Evolutionary conservation across 2,329 filamentous ascomycete genomes (phyloP), one percentile per base, ranked within the genome.

Genomic region (Colletotrichum caudatum): DNA sequence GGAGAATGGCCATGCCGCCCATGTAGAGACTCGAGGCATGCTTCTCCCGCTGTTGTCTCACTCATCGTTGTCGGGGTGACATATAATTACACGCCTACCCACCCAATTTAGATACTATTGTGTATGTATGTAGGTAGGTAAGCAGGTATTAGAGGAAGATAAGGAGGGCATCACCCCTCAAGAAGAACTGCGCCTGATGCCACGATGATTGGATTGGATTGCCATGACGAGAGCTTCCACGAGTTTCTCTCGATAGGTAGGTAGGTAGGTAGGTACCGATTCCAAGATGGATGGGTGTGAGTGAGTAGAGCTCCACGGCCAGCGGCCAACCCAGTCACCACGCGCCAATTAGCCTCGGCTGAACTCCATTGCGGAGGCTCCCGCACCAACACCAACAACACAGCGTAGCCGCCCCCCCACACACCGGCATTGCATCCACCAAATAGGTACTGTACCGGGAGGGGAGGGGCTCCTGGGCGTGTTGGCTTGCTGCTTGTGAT

Each of bases 301-400:
- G 26, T 29, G 26, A 29, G 26, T n/a, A n/a, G n/a, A n/a, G n/a
- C n/a, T n/a, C n/a, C n/a, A n/a, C n/a, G n/a, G n/a, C n/a, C n/a
- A n/a, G n/a, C 26, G 3, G 26, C 26, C 29, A 29, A 29, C 29
- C 29, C 29, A 29, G 62, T 65, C 62, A 64, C 62, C 44, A 23
- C 46, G 26, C 39, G 53, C 54, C 37, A 50, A 68, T 54, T 71
- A 71, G 69, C 69, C 69, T 71, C 69, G 69, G 69, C 69, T 71
- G 48, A 66, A 48, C 56, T 29, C 35, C 33, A 56, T 56, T 61
- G 69, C 60, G 69, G 69, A 63, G 64, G 58, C 33, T 59, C 58
- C 69, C 69, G 51, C 69, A 68, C 44, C 37, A 56, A 46, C 29
- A 29, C 29, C 29, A 29, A 29, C 29, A 29, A 4, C 29, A 4